These are phyloP conservation scores for Physocladia obscura DNA, from an alignment of 192 early-diverging fungal species.

Conservation along the genomic window DNA sequence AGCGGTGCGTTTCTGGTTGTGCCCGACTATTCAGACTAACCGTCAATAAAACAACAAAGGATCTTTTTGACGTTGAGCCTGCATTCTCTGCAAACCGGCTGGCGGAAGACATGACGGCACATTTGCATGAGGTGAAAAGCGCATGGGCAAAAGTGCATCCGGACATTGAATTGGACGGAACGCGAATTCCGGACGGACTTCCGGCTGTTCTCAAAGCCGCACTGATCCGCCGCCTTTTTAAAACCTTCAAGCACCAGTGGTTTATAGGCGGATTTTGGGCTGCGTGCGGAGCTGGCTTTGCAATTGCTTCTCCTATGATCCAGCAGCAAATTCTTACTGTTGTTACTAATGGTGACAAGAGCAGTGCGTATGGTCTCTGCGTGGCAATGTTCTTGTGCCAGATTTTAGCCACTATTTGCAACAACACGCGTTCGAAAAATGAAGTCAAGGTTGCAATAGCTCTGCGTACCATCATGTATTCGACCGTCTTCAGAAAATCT, in stretches of 20 bases:
- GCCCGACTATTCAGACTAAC: not conserved
- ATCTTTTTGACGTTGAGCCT: slow-evolving; percentile 5
- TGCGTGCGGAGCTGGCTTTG: not conserved
- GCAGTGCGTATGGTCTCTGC: not conserved
- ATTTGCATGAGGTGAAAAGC: not conserved
- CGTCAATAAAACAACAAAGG: not conserved
- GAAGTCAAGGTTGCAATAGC: not conserved
- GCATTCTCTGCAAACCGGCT: not conserved
- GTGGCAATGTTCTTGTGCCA: not conserved
- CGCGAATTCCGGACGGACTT: not conserved
- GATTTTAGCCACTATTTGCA: not conserved
- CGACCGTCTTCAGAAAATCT: not conserved
- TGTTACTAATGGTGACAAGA: not conserved
- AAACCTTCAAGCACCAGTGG: not conserved
- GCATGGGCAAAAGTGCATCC: not conserved
- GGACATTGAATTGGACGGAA: not conserved
- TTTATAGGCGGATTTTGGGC: not conserved
- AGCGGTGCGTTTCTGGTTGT: not conserved
- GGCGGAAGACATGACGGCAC: not conserved
- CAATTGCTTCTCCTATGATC: slow-evolving; percentile 1
- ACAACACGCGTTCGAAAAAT: not conserved
- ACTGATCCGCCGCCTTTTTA: not conserved
- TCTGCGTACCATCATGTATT: slow-evolving; percentile 10
- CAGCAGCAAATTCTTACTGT: not conserved
- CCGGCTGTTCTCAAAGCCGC: not conserved